A percentile compares a stretch with the other conserved stretches of the same genome.
These are phyloP conservation scores for Penicillium waksmanii DNA, from an alignment of 495 filamentous ascomycete species.

Conservation along the genomic window DNA sequence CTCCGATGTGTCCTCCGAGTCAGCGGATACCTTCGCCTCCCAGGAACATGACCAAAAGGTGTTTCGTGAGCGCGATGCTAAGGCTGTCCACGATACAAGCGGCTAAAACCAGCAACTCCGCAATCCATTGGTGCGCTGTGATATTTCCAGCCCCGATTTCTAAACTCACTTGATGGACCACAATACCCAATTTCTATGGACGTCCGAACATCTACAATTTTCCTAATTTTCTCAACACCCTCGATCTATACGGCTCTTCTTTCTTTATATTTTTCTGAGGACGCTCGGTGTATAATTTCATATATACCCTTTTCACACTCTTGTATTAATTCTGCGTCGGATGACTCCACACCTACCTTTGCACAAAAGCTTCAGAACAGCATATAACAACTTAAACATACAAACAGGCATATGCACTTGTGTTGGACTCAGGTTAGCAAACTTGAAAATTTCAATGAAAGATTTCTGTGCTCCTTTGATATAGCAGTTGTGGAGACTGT, in stretches of 20 bases:
- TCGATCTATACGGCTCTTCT: background rate
- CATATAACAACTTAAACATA: background rate
- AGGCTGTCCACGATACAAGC: background rate
- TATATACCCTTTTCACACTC: slow-evolving; percentile 1
- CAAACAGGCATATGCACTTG: background rate
- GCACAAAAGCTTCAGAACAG: background rate
- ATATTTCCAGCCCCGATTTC: background rate
- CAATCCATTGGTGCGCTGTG: too few species aligned
- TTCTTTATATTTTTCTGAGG: background rate
- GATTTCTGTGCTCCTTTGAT: background rate
- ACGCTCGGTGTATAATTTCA: slow-evolving; percentile 2
- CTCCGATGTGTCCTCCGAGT: slow-evolving; percentile 13
- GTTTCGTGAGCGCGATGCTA: slow-evolving; percentile 2
- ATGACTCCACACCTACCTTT: background rate
- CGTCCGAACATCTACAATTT: background rate
- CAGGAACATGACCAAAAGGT: slow-evolving; percentile 4
- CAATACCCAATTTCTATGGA: background rate
- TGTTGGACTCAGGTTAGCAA: background rate
- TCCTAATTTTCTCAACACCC: background rate
- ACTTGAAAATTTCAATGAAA: background rate
- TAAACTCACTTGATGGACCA: background rate
- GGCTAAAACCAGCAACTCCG: background rate
- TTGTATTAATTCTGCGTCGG: background rate
- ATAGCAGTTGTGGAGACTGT: too few species aligned
- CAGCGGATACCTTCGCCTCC: slow-evolving; percentile 8